Evolutionary conservation across 208 protist species (phyloP).

Genomic region (Leishmania braziliensis): DNA sequence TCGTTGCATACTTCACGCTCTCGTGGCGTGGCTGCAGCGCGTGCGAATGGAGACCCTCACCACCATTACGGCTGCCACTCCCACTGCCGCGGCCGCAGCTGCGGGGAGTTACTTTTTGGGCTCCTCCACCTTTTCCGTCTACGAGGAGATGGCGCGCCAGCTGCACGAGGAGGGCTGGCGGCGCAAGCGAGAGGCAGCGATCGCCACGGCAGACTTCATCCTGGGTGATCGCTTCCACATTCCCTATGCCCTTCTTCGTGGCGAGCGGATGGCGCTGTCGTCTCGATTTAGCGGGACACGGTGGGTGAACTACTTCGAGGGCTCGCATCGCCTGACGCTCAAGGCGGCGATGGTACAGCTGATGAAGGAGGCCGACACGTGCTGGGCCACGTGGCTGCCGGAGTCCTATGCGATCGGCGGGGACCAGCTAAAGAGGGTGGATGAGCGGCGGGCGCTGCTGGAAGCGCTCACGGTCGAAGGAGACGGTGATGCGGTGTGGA

Average conservation of each 20-base stretch:
- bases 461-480: conserved; percentile 24
- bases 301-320: conserved; percentile 91
- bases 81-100: neutral
- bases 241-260: conserved; percentile 72
- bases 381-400: conserved; percentile 67
- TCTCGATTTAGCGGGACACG: conserved; percentile 65
- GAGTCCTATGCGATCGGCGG: conserved; percentile 77
- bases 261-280: conserved; percentile 48
- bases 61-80: neutral
- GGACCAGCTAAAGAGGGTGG: conserved; percentile 48
- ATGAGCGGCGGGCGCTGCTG: conserved; percentile 59
- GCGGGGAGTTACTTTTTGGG: conserved; percentile 52
- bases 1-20: neutral
- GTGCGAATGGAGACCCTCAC: neutral
- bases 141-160: conserved; percentile 80
- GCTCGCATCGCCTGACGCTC: conserved; percentile 80
- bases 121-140: conserved; percentile 75
- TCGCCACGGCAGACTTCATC: conserved; percentile 63
- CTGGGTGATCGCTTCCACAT: conserved; percentile 86
- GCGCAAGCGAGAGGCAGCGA: conserved; percentile 19
- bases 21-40: neutral
- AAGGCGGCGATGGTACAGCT: conserved; percentile 79
- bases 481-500: conserved; percentile 62
- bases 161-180: conserved; percentile 62
- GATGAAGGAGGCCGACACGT: conserved; percentile 49